Base-by-base conservation (phyloP, 2,329 filamentous ascomycete species). In the Apiospora pterosperma region DNA sequence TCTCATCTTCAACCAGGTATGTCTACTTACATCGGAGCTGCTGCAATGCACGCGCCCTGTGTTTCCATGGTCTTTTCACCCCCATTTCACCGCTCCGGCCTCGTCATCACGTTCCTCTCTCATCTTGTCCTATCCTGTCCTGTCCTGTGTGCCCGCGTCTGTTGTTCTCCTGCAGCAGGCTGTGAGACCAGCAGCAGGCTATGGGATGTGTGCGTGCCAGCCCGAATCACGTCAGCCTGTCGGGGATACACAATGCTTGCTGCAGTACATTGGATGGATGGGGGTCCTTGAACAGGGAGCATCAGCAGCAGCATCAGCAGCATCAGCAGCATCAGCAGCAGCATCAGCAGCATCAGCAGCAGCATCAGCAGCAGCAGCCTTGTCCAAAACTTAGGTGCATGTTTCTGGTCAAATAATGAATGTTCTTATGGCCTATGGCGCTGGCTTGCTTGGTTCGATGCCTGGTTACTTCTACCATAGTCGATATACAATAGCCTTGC, bases 131-230 rank as follows among this genome's bases (percentile, higher is more conserved):
- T 42, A n/a, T 6, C 44, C 44, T 52, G 44, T 2, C 25, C 44
- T 55, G 44, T 25, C 23, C 23, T 52, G 44, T 55, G 44, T 55
- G 44, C 44, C 44, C 44, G 44, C 44, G 44, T 31, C 25, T 31
- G 44, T 55, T 55, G 44, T 55, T 55, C 58, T 59, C 36, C 58
- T 59, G 31, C 58, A 59, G 36, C 58, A 59, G 36, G n/a, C 58
- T 59, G 58, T 59, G 58, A 59, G 58, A 59, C 58, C 58, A 59
- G 34, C 58, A 59, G 58, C 58, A 38, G 44, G 25, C 44, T 55
- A 31, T 55, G 44, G 31, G 44, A 55, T 55, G 25, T 55, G 44
- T 55, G 25, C 44, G 25, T 55, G 44, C 44, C 44, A 55, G n/a
- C 44, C 44, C 25, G 44, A 25, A 55, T 55, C 44, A 55, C 44